Percentiles rank a stretch among this genome's conserved stretches.
Conservation (phyloP, 202 grass and related monocot species). For the Bolboschoenoplectus hybrid region DNA sequence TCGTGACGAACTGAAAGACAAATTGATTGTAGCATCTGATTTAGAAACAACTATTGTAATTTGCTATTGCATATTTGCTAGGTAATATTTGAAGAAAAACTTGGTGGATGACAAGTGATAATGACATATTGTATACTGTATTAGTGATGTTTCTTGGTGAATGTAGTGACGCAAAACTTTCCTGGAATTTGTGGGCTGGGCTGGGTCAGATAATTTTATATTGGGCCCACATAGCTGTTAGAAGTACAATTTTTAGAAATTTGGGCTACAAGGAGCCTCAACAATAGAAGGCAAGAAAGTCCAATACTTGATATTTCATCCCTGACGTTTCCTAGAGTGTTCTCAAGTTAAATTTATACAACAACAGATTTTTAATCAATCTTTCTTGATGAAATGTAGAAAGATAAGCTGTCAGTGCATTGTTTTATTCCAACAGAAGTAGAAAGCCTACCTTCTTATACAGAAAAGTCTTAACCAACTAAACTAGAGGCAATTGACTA, state of each 20-base stretch:
- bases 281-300: background rate
- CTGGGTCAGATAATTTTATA: background rate
- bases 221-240: background rate
- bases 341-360: background rate
- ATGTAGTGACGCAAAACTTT: background rate
- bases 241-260: background rate
- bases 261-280: background rate
- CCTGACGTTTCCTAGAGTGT: background rate
- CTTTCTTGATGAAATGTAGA: background rate
- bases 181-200: background rate
- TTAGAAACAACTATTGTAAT: background rate
- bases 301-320: background rate
- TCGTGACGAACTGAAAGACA: background rate
- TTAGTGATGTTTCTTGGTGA: background rate
- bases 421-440: background rate
- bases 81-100: background rate
- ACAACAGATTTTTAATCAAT: background rate
- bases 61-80: background rate
- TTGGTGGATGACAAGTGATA: background rate
- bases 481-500: background rate
- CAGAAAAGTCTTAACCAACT: background rate
- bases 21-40: background rate
- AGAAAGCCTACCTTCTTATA: background rate
- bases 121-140: background rate
- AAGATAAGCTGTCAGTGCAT: slow-evolving; percentile 4